Base-by-base conservation (phyloP, 2,329 filamentous ascomycete genomes). In the Ambrosiella beaveri region DNA sequence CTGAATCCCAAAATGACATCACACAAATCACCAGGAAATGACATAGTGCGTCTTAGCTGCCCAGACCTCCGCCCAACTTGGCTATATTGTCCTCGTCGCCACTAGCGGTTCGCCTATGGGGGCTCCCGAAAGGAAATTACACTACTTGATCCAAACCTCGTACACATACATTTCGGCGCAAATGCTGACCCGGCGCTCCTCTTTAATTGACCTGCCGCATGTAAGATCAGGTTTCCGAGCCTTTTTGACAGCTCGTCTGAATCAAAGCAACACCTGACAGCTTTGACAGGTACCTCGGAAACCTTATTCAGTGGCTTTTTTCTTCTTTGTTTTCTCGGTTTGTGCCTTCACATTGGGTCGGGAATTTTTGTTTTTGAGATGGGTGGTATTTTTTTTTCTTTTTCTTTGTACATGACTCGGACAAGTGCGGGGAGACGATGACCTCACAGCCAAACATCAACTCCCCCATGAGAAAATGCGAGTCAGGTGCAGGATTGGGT, bases 11-110 rank as follows among this genome's bases (percentile, higher is more conserved):
- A 47, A 13, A 47, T 15, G 4, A 8, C n/a, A 7, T 47, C 44
- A 7, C 51, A 17, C 51, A 39, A 56, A 56, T 40, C 12, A 39
- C 37, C 19, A 35, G 54, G n/a, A 58, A 54, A 40, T 44, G 36
- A 36, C 12, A 17, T 38, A 54, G 49, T 15, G 4, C 13, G 27
- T 53, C n/a, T 53, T 53, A n/a, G 59, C 55, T 45, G 57, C 44
- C n/a, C n/a, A 47, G 44, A 47, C 44, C 40, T 41, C 40, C 15
- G 4, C 44, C 11, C n/a, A n/a, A 47, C 17, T 2, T 15, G 5
- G 44, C n/a, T 15, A 47, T 47, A 47, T 17, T n/a, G 19, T 47
- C 44, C n/a, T 47, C 11, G 44, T 17, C 44, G 8, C n/a, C 19
- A 17, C 44, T 17, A 8, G n/a, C n/a, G n/a, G 19, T 17, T 17